These are phyloP conservation scores for Sorghum bicolor DNA, from an alignment of 176 grass and related monocot species.

Conservation along the genomic window DNA sequence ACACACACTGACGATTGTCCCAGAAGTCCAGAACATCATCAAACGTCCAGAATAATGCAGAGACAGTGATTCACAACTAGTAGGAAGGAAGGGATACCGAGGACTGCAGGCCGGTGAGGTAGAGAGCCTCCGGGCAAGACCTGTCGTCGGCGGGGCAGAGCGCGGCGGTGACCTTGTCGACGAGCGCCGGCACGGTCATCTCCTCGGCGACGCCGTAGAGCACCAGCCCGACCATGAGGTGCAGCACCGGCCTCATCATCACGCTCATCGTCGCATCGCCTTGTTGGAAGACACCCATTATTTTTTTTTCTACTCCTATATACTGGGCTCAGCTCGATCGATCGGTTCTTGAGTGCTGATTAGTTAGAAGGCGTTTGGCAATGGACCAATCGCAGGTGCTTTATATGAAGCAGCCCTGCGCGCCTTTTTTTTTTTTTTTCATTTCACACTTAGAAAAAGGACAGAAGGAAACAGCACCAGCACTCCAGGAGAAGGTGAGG, in stretches of 20 bases:
- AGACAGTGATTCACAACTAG: not conserved
- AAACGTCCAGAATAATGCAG: not conserved
- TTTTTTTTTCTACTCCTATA: no score
- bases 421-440: not conserved
- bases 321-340: not conserved
- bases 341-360: not conserved
- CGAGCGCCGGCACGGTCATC: constrained; percentile 88
- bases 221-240: constrained; percentile 54
- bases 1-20: not conserved
- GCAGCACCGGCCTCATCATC: constrained; percentile 46
- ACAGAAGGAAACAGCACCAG: not conserved
- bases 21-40: no score
- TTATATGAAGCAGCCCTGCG: not conserved
- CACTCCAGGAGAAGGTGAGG: not conserved
- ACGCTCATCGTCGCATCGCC: not conserved
- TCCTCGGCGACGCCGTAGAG: constrained; percentile 78
- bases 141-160: constrained; percentile 44
- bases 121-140: constrained; percentile 71
- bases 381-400: not conserved
- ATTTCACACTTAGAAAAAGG: not conserved
- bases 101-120: constrained; percentile 72
- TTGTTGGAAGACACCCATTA: not conserved
- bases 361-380: not conserved
- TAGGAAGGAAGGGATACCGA: not conserved
- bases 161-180: constrained; percentile 62